These are phyloP conservation scores for Pilasporangium apinafurcum DNA, from an alignment of 352 stramenopile genomes.

Conservation along the genomic window DNA sequence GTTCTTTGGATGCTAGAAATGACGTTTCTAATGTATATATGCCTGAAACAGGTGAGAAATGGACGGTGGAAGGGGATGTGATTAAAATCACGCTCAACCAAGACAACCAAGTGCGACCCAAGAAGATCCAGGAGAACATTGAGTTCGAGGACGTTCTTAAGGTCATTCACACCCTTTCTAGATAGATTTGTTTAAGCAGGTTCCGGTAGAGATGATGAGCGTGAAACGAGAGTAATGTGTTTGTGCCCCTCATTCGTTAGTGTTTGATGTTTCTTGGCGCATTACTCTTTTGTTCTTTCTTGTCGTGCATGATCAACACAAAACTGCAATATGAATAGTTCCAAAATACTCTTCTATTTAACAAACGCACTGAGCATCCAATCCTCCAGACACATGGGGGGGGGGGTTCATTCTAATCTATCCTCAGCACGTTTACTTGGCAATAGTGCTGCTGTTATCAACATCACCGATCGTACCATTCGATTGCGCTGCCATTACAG, in stretches of 20 bases:
- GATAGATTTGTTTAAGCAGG: conserved; percentile 61
- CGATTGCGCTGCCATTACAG: conserved; percentile 80
- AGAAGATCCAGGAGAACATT: conserved; percentile 86
- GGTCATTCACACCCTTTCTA: conserved; percentile 82
- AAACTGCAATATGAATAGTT: no score
- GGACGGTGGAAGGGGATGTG: conserved; percentile 47
- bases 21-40: conserved; percentile 9
- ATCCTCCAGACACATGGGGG: no score
- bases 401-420: no score
- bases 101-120: conserved; percentile 83
- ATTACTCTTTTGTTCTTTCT: background rate
- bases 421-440: conserved; percentile 10
- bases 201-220: conserved; percentile 7
- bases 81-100: conserved; percentile 64
- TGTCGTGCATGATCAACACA: background rate
- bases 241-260: background rate
- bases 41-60: conserved; percentile 51
- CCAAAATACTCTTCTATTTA: no score
- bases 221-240: background rate
- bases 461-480: conserved; percentile 38
- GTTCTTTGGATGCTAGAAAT: conserved; percentile 5
- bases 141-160: conserved; percentile 83
- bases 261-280: background rate
- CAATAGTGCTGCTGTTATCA: conserved; percentile 9
- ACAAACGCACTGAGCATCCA: no score